These are phyloP conservation scores for Thamnidium elegans DNA, from an alignment of 192 early-diverging fungal species.

Conservation along the genomic window DNA sequence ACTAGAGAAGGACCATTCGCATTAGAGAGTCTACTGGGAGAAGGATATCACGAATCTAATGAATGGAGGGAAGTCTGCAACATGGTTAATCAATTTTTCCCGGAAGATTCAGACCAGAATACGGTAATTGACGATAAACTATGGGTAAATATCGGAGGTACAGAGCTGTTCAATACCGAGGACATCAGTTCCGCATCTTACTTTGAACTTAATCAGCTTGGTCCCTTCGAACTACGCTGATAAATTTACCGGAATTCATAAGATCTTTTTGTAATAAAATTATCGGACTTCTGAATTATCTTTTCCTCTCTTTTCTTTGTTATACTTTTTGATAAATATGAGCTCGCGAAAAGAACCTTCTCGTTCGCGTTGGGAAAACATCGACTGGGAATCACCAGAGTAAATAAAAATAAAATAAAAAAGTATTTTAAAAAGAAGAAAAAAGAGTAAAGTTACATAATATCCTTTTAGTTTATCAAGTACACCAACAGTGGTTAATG, in stretches of 20 bases:
- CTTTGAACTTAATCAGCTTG: too few relatives aligned
- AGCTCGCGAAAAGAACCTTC: too few relatives aligned
- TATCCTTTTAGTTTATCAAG: neutral
- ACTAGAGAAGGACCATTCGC: neutral
- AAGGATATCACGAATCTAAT: neutral
- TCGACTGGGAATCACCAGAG: neutral
- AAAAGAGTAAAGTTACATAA: too few relatives aligned
- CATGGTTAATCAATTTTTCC: neutral
- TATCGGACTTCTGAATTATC: too few relatives aligned
- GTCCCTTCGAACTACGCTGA: too few relatives aligned
- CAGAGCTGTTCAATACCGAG: neutral
- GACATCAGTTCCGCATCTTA: too few relatives aligned
- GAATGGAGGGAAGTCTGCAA: conserved; percentile 3
- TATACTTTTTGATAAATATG: too few relatives aligned
- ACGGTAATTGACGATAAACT: neutral
- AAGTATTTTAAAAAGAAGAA: too few relatives aligned
- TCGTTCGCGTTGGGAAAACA: too few relatives aligned
- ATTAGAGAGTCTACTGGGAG: neutral
- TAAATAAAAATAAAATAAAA: neutral
- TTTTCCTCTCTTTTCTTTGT: too few relatives aligned
- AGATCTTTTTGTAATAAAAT: too few relatives aligned
- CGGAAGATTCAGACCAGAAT: neutral
- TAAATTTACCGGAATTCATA: too few relatives aligned
- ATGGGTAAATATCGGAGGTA: neutral
- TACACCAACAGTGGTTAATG: conserved; percentile 9